Base-by-base conservation (phyloP, 169 alveolate genomes). In the Cryptosporidium viatorum region DNA sequence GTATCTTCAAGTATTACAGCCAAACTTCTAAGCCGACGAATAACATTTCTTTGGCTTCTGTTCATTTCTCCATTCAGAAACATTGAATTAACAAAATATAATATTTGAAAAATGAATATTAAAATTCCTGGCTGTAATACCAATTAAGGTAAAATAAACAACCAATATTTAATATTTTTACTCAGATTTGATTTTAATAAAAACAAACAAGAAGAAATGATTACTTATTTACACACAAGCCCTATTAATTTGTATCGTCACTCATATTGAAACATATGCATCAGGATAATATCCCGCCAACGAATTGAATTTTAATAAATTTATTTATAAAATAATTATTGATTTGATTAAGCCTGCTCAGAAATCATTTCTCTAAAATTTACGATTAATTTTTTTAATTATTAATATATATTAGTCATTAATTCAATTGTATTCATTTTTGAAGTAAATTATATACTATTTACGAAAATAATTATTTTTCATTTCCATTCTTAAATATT, bases 1-100 rank as follows among this genome's bases (percentile, higher is more conserved):
- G 89, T 80, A n/a, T 80, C 89, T 41, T 80, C 89, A 23, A 80
- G 89, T 37, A 80, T 80, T 10, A 80, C 89, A n/a, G 89, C 89
- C 18, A 80, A 52, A 43, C 89, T 80, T 23, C 89, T 80, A 50
- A 80, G 89, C 23, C 89, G 74, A 31, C 89, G 89, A 65, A 80
- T 80, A 18, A 62, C 50, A 62, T 80, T 59, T 45, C 75, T 80
- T 37, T 80, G 73, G 35, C 18, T 59, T 39, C 74, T 59, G 41
- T 80, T 80, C 59, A 35, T 48, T 37, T 73, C 86, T 59, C 86
- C 70, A 58, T 31, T 73, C 68, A 73, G 33, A 73, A 58, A 51
- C 86, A 73, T 73, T 23, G 10, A 14, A 55, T 23, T 8, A 55
- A 23, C 35, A 4, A 55, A 55, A 23, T 55, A 10, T 9, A 55